These are phyloP conservation scores for Asterophora lycoperdoides DNA, from an alignment of 768 basidiomycete species.

Conservation along the genomic window DNA sequence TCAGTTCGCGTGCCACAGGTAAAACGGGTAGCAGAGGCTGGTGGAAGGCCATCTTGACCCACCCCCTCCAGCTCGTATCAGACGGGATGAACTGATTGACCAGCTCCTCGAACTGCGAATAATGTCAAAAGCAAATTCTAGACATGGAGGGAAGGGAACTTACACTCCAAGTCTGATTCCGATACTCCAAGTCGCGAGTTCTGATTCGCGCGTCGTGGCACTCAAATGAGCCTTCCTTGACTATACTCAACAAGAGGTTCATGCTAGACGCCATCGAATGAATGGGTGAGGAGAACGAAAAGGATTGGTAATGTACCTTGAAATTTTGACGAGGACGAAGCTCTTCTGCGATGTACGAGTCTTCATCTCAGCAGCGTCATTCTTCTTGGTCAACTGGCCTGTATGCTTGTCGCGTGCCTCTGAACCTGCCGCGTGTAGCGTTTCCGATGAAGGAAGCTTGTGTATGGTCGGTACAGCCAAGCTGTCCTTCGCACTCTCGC, in stretches of 20 bases:
- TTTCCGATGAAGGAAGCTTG: constrained; percentile 39
- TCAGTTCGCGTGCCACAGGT: constrained; percentile 72
- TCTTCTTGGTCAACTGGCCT: constrained; percentile 20
- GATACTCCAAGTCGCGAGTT: constrained; percentile 77
- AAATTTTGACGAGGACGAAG: constrained; percentile 74
- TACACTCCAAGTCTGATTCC: constrained; percentile 81
- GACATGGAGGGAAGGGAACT: constrained; percentile 22
- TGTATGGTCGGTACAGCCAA: constrained; percentile 26
- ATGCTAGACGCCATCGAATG: constrained; percentile 40
- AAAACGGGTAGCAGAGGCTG: constrained; percentile 75
- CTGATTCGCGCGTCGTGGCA: constrained; percentile 75
- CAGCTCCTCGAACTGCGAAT: constrained; percentile 66
- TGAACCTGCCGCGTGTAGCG: constrained; percentile 20
- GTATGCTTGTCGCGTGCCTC: constrained; percentile 13
- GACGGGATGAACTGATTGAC: constrained; percentile 78
- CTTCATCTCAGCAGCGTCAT: constrained; percentile 78
- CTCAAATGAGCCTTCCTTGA: constrained; percentile 81
- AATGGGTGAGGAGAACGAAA: constrained; percentile 13
- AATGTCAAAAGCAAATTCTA: constrained; percentile 2
- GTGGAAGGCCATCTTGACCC: constrained; percentile 81
- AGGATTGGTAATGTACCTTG: constrained; percentile 43
- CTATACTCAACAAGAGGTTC: constrained; percentile 70
- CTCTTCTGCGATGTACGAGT: constrained; percentile 77
- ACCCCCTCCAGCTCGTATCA: constrained; percentile 73
- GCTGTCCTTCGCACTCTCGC: constrained; percentile 32